Evolutionary conservation across 495 filamentous ascomycete species (phyloP).

Genomic region (Alectoria sarmentosa): DNA sequence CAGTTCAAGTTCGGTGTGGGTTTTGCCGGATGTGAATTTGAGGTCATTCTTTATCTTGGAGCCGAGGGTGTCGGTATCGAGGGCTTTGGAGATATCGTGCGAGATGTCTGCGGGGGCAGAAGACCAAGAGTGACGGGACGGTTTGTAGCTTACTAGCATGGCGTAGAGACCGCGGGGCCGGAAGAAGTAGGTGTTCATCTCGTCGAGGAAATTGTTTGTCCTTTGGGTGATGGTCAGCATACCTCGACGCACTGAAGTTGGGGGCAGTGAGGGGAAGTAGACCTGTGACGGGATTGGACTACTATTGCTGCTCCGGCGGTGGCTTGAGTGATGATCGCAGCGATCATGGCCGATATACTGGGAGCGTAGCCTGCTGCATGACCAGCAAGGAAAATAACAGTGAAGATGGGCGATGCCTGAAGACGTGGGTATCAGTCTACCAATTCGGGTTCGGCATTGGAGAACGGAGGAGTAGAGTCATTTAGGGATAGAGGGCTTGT

Average conservation of each 20-base stretch:
- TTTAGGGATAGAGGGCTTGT: neutral
- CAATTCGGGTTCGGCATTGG: neutral
- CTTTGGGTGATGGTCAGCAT: constrained; percentile 10
- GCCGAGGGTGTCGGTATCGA: constrained; percentile 6
- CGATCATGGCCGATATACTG: constrained; percentile 16
- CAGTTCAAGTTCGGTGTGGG: constrained; percentile 41
- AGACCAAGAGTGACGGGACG: constrained; percentile 15
- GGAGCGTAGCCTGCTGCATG: constrained; percentile 22
- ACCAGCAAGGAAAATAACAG: constrained; percentile 25
- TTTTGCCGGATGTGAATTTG: constrained; percentile 39
- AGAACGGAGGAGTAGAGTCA: neutral
- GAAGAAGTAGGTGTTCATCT: constrained; percentile 28
- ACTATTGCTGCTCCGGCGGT: constrained; percentile 24
- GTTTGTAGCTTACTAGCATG: constrained; percentile 30
- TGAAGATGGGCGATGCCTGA: constrained; percentile 26
- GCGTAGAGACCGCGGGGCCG: constrained; percentile 28
- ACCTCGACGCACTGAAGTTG: neutral
- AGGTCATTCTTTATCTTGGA: constrained; percentile 26
- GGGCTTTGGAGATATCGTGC: constrained; percentile 13
- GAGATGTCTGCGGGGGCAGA: constrained; percentile 10
- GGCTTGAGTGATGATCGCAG: constrained; percentile 24
- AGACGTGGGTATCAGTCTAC: neutral
- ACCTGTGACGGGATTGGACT: constrained; percentile 21
- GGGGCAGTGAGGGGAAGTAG: neutral
- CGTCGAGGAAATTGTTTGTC: constrained; percentile 27